Evolutionary conservation across 225 moss, liverwort and hornwort species (phyloP).

Genomic region (Climacium dendroides): DNA sequence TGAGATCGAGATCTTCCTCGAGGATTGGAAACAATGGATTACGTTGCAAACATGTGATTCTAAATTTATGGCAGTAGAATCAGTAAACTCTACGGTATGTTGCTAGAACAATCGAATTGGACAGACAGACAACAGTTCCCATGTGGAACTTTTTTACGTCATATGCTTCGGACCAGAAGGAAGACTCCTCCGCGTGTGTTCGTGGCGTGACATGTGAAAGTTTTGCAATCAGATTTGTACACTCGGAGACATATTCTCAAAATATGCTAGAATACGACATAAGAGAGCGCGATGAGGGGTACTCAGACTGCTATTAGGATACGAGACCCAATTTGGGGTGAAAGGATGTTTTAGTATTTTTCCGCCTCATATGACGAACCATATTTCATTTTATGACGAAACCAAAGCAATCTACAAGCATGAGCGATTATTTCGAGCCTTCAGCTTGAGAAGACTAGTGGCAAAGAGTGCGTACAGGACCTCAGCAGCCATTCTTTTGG

Average conservation of each 20-base stretch:
- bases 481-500: background rate
- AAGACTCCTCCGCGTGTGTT: too few relatives aligned
- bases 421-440: background rate
- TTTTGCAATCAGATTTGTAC: background rate
- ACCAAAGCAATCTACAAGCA: background rate
- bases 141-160: background rate
- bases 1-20: background rate
- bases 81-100: background rate
- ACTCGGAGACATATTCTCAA: background rate
- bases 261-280: background rate
- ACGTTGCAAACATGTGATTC: too few relatives aligned
- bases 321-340: background rate
- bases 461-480: background rate
- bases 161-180: background rate
- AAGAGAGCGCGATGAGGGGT: background rate
- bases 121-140: background rate
- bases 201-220: background rate
- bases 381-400: background rate
- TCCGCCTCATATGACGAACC: background rate
- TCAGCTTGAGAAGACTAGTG: background rate
- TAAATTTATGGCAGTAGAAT: background rate
- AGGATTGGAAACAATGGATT: too few relatives aligned
- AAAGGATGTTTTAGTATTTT: background rate
- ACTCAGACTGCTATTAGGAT: background rate
- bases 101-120: background rate